Conservation (phyloP, 108 stramenopile genomes). For the Mediolabrus comicus region DNA sequence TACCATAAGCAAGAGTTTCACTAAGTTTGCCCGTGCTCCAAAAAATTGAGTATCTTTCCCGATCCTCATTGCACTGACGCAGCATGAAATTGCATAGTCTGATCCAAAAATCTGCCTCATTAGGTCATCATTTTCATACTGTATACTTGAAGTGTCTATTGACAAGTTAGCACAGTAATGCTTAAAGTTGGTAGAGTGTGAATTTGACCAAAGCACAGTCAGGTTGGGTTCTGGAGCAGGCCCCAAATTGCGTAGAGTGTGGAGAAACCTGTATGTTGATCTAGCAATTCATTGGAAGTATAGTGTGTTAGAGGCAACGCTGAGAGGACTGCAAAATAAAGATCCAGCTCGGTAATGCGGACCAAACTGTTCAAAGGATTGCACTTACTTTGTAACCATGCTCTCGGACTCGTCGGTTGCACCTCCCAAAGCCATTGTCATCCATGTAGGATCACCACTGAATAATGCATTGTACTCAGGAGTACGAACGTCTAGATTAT, state of each 20-base stretch:
- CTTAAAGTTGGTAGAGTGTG: constrained; percentile 51
- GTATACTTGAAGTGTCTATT: constrained; percentile 51
- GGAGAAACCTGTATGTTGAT: constrained; percentile 43
- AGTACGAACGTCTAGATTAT: constrained; percentile 31
- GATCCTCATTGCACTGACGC: constrained; percentile 65
- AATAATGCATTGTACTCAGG: constrained; percentile 71
- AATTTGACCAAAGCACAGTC: constrained; percentile 65
- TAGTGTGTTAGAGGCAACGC: not conserved
- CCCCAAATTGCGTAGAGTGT: constrained; percentile 39
- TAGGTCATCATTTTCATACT: constrained; percentile 64
- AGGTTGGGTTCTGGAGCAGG: constrained; percentile 73
- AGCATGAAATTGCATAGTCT: constrained; percentile 73
- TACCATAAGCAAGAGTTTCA: constrained; percentile 63
- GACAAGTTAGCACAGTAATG: constrained; percentile 59
- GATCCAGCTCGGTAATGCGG: no score
- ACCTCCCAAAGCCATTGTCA: constrained; percentile 60
- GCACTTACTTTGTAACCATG: constrained; percentile 62
- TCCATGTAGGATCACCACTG: constrained; percentile 66
- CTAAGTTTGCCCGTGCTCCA: constrained; percentile 64
- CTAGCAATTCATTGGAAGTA: not conserved
- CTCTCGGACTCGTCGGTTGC: constrained; percentile 45
- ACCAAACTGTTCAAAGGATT: constrained; percentile 27
- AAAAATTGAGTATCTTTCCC: constrained; percentile 76
- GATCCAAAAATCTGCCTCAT: constrained; percentile 64
- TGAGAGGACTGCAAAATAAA: constrained; percentile 32